A percentile compares a stretch with the other conserved stretches of the same genome.
Conservation (phyloP, 176 grass and related monocot species). For the Guadua angustifolia region DNA sequence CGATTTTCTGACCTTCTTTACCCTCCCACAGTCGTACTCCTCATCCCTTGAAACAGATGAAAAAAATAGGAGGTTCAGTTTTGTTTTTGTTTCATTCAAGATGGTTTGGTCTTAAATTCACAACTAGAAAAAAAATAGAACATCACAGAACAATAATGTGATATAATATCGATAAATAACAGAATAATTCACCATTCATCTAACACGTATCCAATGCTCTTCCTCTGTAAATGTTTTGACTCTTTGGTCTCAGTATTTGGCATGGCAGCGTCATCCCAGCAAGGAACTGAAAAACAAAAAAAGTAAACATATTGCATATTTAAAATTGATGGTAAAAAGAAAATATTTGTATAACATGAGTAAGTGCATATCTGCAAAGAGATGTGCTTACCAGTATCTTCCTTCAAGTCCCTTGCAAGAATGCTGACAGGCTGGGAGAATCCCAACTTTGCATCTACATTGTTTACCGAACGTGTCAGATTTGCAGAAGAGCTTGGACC, state of each 20-base stretch:
- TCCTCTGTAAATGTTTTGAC: slow-evolving; percentile 30
- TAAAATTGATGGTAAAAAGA: background rate
- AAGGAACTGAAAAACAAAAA: slow-evolving; percentile 59
- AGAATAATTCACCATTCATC: slow-evolving; percentile 77
- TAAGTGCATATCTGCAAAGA: background rate
- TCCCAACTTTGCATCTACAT: slow-evolving; percentile 33
- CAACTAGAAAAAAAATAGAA: background rate
- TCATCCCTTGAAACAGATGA: slow-evolving; percentile 62
- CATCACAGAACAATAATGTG: background rate
- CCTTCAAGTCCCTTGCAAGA: slow-evolving; percentile 55
- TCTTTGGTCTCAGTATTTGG: slow-evolving; percentile 34
- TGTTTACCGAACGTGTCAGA: slow-evolving; percentile 21
- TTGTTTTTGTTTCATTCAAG: background rate
- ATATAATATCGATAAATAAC: background rate
- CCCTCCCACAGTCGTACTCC: slow-evolving; percentile 80
- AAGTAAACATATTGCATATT: background rate
- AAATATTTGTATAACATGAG: background rate
- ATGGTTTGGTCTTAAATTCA: background rate
- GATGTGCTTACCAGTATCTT: slow-evolving; percentile 60
- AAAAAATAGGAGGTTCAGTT: background rate
- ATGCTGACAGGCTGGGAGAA: slow-evolving; percentile 40
- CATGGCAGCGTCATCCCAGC: slow-evolving; percentile 63
- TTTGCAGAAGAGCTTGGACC: slow-evolving; percentile 16
- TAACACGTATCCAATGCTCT: slow-evolving; percentile 72
- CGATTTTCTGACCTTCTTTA: slow-evolving; percentile 74